Evolutionary conservation across 768 basidiomycete genomes (phyloP).

Genomic region (Pholiota conissans): DNA sequence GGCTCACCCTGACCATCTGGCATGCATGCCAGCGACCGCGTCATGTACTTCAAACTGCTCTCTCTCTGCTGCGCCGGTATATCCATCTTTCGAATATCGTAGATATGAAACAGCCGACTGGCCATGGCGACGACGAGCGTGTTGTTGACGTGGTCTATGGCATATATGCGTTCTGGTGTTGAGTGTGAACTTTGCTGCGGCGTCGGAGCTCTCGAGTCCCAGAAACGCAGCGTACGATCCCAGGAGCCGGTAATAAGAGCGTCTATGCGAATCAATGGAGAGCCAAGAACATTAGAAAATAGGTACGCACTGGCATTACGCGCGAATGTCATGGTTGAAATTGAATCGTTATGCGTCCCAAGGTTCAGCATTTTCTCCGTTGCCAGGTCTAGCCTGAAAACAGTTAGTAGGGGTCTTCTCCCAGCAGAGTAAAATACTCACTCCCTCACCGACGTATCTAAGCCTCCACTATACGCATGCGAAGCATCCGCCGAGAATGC

Average conservation of each 20-base stretch:
- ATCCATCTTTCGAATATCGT: conserved; percentile 79
- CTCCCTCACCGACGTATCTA: conserved; percentile 84
- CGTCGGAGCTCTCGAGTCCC: conserved; percentile 72
- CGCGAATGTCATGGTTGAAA: conserved; percentile 76
- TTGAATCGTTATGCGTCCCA: conserved; percentile 78
- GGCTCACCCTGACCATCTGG: conserved; percentile 80
- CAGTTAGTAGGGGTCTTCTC: background rate
- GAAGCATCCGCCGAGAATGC: conserved; percentile 64
- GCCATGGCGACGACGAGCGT: conserved; percentile 93
- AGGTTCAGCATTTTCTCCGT: conserved; percentile 72
- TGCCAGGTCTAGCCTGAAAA: conserved; percentile 69
- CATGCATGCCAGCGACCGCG: conserved; percentile 90
- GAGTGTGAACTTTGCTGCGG: conserved; percentile 59
- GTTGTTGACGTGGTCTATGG: conserved; percentile 75
- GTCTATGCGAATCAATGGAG: conserved; percentile 39
- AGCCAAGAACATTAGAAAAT: background rate
- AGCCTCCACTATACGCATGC: conserved; percentile 81
- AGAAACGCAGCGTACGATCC: conserved; percentile 87
- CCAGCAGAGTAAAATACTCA: conserved; percentile 38
- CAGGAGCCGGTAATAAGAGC: conserved; percentile 84
- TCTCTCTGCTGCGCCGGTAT: conserved; percentile 79
- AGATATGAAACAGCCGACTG: conserved; percentile 86
- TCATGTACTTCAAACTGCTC: conserved; percentile 95
- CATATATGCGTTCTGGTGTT: conserved; percentile 84
- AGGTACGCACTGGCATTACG: conserved; percentile 56